phyloP scores from a whole-genome alignment of 2,329 filamentous ascomycete genomes.

The Penicillium sp. region DNA sequence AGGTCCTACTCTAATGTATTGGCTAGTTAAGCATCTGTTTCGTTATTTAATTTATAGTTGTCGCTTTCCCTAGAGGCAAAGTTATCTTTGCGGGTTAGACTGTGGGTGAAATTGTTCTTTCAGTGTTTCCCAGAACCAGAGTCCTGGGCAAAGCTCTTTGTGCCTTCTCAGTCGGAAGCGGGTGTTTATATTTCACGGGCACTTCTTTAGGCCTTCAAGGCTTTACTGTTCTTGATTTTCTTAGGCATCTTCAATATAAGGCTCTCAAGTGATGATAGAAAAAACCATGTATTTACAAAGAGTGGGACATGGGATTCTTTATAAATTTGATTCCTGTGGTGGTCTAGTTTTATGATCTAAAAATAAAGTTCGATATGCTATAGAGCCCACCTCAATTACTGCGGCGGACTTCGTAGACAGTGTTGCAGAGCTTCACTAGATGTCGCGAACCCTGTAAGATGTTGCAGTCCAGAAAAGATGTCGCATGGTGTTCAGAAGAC shows the following conservation, averaged over 20 bases:
- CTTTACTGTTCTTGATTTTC: neutral
- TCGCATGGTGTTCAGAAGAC: neutral
- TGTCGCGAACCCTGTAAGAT: neutral
- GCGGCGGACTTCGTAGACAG: too few species aligned
- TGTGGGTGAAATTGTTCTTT: neutral
- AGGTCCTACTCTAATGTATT: neutral
- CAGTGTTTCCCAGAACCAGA: neutral
- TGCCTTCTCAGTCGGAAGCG: neutral
- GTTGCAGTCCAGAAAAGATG: neutral
- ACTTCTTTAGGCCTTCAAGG: neutral
- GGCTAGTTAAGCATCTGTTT: neutral
- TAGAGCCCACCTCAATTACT: too few species aligned
- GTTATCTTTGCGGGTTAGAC: neutral
- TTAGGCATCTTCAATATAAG: neutral
- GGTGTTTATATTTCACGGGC: neutral
- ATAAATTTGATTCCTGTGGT: neutral
- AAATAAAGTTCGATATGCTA: too few species aligned
- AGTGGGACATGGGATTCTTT: neutral
- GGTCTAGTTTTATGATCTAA: neutral
- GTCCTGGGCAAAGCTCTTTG: neutral
- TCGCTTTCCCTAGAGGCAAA: neutral
- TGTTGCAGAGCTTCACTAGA: neutral
- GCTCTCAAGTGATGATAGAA: neutral
- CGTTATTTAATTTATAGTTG: neutral
- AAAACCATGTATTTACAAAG: neutral